Conservation (phyloP, 202 grass and related monocot genomes). For the Carex arenaria region DNA sequence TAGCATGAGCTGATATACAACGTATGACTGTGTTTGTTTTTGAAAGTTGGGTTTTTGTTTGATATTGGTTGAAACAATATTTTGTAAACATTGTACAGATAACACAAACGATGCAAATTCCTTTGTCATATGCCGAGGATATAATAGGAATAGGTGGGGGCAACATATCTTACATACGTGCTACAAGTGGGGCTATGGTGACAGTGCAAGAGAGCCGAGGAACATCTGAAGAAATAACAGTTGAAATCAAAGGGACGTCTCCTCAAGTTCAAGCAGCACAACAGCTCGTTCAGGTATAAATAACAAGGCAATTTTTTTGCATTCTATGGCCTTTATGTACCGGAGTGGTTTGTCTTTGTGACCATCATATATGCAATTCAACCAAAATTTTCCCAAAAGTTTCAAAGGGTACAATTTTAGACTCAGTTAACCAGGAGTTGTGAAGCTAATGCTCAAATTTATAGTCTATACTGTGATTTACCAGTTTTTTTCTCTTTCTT, state of each 20-base stretch:
- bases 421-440: not conserved
- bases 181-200: conserved; percentile 78
- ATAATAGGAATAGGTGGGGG: conserved; percentile 90
- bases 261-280: conserved; percentile 85
- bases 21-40: not conserved
- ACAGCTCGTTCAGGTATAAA: conserved; percentile 80
- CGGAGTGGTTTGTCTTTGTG: not conserved
- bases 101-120: conserved; percentile 97
- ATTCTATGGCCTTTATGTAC: not conserved
- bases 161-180: conserved; percentile 88
- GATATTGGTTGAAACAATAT: not conserved
- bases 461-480: not conserved
- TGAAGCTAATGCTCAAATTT: not conserved
- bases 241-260: conserved; percentile 93
- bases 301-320: not conserved
- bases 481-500: not conserved
- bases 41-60: not conserved
- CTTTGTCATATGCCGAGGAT: conserved; percentile 91
- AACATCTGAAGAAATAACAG: conserved; percentile 83
- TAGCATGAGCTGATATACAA: not conserved
- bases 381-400: not conserved
- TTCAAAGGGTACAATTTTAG: not conserved
- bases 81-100: conserved; percentile 41
- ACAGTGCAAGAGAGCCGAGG: conserved; percentile 83
- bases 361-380: not conserved